A percentile compares a stretch with the other conserved stretches of the same genome.
Evolutionary conservation across 176 grass and related monocot species (phyloP).

Genomic region (Bolboschoenus planiculmis): DNA sequence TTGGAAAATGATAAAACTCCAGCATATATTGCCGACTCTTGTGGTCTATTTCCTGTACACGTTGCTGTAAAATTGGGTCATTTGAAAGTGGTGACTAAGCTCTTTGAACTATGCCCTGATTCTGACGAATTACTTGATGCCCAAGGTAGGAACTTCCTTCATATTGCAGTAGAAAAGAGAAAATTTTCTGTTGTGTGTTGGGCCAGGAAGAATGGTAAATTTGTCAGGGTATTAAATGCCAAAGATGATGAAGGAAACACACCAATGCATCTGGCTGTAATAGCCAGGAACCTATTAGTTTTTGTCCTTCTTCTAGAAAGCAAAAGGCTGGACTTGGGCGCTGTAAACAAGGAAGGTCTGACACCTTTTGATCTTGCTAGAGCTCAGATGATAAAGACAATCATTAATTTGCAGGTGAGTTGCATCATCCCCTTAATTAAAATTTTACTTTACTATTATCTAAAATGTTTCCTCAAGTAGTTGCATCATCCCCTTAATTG

Average conservation of each 20-base stretch:
- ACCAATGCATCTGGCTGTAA: constrained; percentile 28
- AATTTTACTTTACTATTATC: background rate
- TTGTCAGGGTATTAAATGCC: background rate
- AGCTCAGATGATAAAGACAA: background rate
- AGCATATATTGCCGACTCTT: background rate
- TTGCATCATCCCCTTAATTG: too few relatives aligned
- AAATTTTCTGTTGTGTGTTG: background rate
- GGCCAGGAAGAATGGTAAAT: background rate
- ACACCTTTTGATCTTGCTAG: background rate
- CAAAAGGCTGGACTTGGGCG: background rate
- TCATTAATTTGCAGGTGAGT: background rate
- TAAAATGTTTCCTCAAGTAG: background rate
- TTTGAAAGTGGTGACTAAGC: background rate
- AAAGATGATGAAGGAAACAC: constrained; percentile 33
- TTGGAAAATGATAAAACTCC: background rate
- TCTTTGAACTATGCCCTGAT: constrained; percentile 5
- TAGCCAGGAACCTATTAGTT: background rate
- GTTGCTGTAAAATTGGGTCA: background rate
- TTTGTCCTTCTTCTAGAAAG: constrained; percentile 3
- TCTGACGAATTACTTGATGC: constrained; percentile 15
- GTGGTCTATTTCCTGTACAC: constrained; percentile 27
- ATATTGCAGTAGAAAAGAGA: background rate
- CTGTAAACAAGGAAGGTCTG: background rate
- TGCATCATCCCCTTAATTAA: too few relatives aligned
- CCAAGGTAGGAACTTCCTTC: constrained; percentile 32